These are phyloP conservation scores for Penicillium italicum DNA, from an alignment of 2,329 filamentous ascomycete species.

Conservation along the genomic window DNA sequence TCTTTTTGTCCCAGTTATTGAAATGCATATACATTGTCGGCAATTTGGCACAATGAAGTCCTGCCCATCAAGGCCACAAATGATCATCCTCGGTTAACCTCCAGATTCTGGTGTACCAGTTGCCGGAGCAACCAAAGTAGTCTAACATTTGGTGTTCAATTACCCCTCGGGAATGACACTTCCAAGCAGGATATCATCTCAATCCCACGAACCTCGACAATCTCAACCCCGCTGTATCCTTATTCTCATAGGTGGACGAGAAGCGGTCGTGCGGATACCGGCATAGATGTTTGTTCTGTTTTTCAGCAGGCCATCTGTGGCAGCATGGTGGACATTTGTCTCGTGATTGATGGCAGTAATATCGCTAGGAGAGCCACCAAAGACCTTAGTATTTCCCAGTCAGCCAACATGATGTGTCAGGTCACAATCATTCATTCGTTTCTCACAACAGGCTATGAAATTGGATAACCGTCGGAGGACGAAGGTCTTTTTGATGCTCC, in stretches of 20 bases:
- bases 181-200: no score
- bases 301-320: no score
- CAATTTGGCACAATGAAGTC: constrained; percentile 57
- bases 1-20: constrained; percentile 5
- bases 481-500: constrained; percentile 61
- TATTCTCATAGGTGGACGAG: no score
- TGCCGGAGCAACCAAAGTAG: constrained; percentile 37
- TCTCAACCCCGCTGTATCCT: no score
- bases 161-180: no score
- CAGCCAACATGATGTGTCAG: background rate
- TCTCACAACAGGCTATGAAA: constrained; percentile 59
- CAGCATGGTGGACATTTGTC: constrained; percentile 42
- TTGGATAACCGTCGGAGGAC: constrained; percentile 63
- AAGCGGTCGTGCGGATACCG: no score
- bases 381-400: constrained; percentile 69
- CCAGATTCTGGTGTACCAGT: constrained; percentile 61
- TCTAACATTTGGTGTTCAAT: background rate
- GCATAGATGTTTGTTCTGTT: no score
- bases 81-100: constrained; percentile 51
- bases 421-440: background rate
- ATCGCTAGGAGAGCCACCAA: constrained; percentile 74
- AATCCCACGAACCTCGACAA: no score
- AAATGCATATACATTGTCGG: constrained; percentile 42
- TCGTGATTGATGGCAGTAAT: constrained; percentile 79
- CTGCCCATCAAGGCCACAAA: constrained; percentile 56